These are phyloP conservation scores for Exophiala phaeomuriformis DNA, from an alignment of 2,329 filamentous ascomycete genomes.

Conservation along the genomic window DNA sequence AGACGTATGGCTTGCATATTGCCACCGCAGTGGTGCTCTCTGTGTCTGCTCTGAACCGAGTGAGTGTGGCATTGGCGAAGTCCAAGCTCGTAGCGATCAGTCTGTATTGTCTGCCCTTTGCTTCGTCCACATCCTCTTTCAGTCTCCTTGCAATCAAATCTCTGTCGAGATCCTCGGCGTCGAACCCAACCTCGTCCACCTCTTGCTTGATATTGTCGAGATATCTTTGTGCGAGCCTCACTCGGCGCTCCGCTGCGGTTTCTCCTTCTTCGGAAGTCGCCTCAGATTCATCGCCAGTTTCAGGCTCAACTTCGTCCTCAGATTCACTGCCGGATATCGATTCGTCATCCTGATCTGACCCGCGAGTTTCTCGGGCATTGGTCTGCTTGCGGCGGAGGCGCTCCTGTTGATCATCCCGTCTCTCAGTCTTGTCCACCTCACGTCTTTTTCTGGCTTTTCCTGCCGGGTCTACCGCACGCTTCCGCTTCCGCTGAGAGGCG, in stretches of 20 bases:
- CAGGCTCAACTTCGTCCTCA: conserved; percentile 56
- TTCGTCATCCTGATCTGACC: conserved; percentile 48
- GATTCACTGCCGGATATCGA: conserved; percentile 82
- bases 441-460: conserved; percentile 41
- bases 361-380: conserved; percentile 33
- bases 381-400: conserved; percentile 36
- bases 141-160: conserved; percentile 86
- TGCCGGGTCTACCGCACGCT: conserved; percentile 52
- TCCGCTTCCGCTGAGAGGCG: conserved; percentile 82
- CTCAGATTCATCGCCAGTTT: conserved; percentile 56
- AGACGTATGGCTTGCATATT: conserved; percentile 69
- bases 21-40: conserved; percentile 73
- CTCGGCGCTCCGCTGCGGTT: conserved; percentile 78
- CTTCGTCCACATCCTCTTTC: conserved; percentile 84
- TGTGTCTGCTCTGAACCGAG: conserved; percentile 71
- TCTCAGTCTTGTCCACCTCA: conserved; percentile 37
- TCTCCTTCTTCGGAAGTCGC: conserved; percentile 55
- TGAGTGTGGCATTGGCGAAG: conserved; percentile 59
- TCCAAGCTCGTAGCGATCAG: conserved; percentile 67
- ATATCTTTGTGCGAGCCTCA: conserved; percentile 85
- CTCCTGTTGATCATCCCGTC: conserved; percentile 36
- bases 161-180: conserved; percentile 86
- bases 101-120: conserved; percentile 82
- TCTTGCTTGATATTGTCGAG: conserved; percentile 82
- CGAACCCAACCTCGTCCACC: conserved; percentile 77